These are phyloP conservation scores for Fusarium cicatricum DNA, from an alignment of 2,329 filamentous ascomycete genomes.

Conservation along the genomic window DNA sequence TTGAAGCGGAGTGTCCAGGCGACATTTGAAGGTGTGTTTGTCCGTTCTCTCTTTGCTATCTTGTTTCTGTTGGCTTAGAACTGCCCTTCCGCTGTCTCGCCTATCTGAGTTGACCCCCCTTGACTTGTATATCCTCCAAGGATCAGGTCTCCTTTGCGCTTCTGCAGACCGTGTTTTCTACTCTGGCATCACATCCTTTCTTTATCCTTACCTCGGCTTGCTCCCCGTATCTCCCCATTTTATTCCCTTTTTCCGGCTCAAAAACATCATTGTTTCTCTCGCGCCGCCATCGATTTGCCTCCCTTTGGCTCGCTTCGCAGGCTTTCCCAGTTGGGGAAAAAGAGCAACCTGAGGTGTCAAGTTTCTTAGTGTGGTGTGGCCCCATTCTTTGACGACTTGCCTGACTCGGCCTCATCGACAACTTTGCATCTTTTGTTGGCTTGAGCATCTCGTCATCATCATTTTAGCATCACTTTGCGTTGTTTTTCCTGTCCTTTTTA, in stretches of 20 bases:
- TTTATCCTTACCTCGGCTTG: slow-evolving; percentile 3
- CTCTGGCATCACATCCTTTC: slow-evolving; percentile 19
- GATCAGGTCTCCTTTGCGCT: slow-evolving; percentile 1
- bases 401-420: slow-evolving; percentile 21
- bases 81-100: neutral
- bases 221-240: slow-evolving; percentile 11
- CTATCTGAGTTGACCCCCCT: neutral
- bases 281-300: neutral
- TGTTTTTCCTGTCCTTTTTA: neutral
- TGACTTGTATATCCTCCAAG: neutral
- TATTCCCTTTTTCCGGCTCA: neutral
- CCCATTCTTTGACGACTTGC: slow-evolving; percentile 8
- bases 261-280: neutral
- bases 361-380: slow-evolving; percentile 7
- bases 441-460: slow-evolving; percentile 16
- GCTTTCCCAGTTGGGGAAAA: slow-evolving; percentile 18
- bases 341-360: slow-evolving; percentile 35
- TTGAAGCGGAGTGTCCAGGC: slow-evolving; percentile 68
- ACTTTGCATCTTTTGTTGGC: slow-evolving; percentile 2
- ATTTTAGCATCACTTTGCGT: slow-evolving; percentile 2
- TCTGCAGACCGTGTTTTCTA: slow-evolving; percentile 11
- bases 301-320: slow-evolving; percentile 8
- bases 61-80: neutral
- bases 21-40: slow-evolving; percentile 65
- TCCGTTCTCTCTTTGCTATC: slow-evolving; percentile 17